Evolutionary conservation across 306 rosid genomes (phyloP).

Genomic region (Pyrus betulifolia): DNA sequence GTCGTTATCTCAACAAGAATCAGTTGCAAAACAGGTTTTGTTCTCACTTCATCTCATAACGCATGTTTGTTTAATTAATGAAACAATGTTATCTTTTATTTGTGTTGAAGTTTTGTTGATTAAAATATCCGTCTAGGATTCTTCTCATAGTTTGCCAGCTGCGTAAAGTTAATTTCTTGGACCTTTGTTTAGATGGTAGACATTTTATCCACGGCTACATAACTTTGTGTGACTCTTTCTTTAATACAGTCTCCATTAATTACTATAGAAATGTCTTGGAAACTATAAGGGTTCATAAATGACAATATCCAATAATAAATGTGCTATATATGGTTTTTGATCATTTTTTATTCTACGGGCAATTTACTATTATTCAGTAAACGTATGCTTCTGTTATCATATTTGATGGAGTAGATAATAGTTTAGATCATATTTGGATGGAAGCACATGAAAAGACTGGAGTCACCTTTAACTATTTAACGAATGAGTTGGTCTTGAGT

Average conservation of each 20-base stretch:
- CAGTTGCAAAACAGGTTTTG: constrained; percentile 68
- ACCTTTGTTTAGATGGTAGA: background rate
- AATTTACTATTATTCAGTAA: background rate
- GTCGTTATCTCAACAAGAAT: constrained; percentile 28
- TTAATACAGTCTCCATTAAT: background rate
- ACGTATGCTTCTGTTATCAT: too few relatives aligned
- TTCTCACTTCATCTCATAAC: background rate
- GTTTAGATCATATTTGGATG: background rate
- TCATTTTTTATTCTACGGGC: background rate
- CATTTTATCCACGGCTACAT: background rate
- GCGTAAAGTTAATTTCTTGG: background rate
- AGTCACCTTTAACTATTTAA: background rate
- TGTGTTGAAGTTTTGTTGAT: background rate
- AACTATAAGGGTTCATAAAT: background rate
- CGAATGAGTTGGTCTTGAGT: background rate
- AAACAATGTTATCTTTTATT: background rate
- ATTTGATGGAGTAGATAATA: too few relatives aligned
- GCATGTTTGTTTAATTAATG: background rate
- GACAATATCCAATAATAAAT: background rate
- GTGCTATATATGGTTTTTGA: too few relatives aligned
- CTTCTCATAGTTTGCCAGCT: background rate
- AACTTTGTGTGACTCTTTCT: background rate
- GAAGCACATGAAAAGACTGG: background rate
- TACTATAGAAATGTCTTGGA: too few relatives aligned
- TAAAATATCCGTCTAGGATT: background rate